These are phyloP conservation scores for Capsicum chinense DNA, from an alignment of 257 asterid species.

Conservation along the genomic window DNA sequence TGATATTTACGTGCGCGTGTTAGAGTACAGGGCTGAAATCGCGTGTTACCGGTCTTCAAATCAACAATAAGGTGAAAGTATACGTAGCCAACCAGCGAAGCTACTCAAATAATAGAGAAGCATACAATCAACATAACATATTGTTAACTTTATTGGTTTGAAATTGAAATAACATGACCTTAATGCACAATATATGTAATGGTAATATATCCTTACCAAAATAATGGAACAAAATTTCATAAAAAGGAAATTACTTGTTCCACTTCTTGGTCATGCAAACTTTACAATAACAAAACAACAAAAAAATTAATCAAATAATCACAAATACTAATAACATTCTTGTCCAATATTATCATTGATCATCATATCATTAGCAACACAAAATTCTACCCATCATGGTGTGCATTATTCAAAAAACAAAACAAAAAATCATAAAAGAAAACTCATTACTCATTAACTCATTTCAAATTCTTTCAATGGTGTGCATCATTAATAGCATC, in stretches of 20 bases:
- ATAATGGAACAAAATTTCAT: constrained; percentile 3
- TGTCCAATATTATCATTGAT: constrained; percentile 14
- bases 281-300: no score
- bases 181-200: neutral
- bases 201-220: neutral
- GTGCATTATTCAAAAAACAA: neutral
- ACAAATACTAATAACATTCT: neutral
- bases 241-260: no score
- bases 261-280: no score
- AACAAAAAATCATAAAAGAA: neutral
- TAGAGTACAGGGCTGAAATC: no score
- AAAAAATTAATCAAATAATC: neutral
- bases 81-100: no score
- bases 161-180: neutral
- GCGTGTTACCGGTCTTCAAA: no score
- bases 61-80: no score
- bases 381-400: neutral
- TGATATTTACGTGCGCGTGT: no score
- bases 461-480: neutral
- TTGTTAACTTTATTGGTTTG: neutral
- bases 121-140: neutral
- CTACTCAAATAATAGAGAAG: no score
- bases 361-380: neutral
- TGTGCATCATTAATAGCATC: constrained; percentile 52
- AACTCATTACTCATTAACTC: no score